Evolutionary conservation across 805 yeast species (phyloP).

Genomic region (Sugiyamaella lignohabitans): DNA sequence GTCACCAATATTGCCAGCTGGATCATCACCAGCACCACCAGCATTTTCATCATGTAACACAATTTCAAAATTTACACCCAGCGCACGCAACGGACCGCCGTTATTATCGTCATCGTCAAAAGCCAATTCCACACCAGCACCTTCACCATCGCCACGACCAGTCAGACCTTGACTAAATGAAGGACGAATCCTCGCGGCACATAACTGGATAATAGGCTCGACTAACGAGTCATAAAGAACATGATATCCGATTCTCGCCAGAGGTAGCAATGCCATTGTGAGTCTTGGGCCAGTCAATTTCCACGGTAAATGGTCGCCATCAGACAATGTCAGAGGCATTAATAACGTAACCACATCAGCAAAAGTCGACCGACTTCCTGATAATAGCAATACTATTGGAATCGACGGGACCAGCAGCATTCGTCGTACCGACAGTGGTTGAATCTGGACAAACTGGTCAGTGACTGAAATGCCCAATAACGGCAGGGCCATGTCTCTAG

Average conservation of each 20-base stretch:
- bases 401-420: slow-evolving; percentile 23
- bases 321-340: slow-evolving; percentile 20
- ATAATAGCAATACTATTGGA: slow-evolving; percentile 21
- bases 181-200: slow-evolving; percentile 17
- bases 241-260: slow-evolving; percentile 17
- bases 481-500: slow-evolving; percentile 22
- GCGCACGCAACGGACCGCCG: neutral
- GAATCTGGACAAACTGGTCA: slow-evolving; percentile 11
- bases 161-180: neutral
- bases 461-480: slow-evolving; percentile 22
- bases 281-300: slow-evolving; percentile 18
- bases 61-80: slow-evolving; percentile 5
- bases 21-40: neutral
- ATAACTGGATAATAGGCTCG: slow-evolving; percentile 19
- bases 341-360: slow-evolving; percentile 11
- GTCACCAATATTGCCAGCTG: slow-evolving; percentile 1
- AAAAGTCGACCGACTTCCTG: slow-evolving; percentile 16
- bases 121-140: slow-evolving; percentile 1
- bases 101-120: slow-evolving; percentile 7
- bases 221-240: slow-evolving; percentile 14
- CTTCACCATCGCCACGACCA: slow-evolving; percentile 7
- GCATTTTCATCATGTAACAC: neutral
- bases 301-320: slow-evolving; percentile 18
- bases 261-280: slow-evolving; percentile 18
- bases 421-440: slow-evolving; percentile 16